Conservation (phyloP, 306 rosid species). For the Fagus crenata region DNA sequence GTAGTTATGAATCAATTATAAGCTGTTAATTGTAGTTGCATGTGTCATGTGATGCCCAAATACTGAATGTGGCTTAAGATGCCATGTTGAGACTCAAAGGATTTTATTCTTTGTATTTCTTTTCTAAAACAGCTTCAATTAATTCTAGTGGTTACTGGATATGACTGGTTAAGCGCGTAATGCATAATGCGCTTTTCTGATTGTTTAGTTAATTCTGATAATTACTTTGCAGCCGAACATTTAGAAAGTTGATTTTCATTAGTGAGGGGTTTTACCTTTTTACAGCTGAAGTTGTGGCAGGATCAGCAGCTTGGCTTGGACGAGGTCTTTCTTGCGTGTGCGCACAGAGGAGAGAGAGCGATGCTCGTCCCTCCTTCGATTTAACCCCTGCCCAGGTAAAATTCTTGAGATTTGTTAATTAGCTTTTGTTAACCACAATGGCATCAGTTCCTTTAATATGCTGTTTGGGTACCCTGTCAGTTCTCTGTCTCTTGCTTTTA, state of each 20-base stretch:
- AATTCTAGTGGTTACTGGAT: neutral
- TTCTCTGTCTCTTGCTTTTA: neutral
- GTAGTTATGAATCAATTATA: neutral
- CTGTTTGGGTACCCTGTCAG: conserved; percentile 9
- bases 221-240: conserved; percentile 15
- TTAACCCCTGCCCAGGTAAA: conserved; percentile 76
- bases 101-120: neutral
- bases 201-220: neutral
- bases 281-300: conserved; percentile 98
- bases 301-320: conserved; percentile 98
- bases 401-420: conserved; percentile 16
- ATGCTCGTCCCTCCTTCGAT: conserved; percentile 90
- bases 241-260: conserved; percentile 27
- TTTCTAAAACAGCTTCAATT: neutral
- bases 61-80: neutral
- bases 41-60: neutral
- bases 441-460: conserved; percentile 9
- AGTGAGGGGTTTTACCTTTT: conserved; percentile 37
- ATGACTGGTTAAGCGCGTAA: neutral
- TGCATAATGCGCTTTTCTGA: neutral
- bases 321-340: conserved; percentile 96
- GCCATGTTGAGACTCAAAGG: neutral
- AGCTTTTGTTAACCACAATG: neutral
- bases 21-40: neutral
- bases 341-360: conserved; percentile 88